Conservation (phyloP, 108 stramenopile species). For the Fragilaria radians region DNA sequence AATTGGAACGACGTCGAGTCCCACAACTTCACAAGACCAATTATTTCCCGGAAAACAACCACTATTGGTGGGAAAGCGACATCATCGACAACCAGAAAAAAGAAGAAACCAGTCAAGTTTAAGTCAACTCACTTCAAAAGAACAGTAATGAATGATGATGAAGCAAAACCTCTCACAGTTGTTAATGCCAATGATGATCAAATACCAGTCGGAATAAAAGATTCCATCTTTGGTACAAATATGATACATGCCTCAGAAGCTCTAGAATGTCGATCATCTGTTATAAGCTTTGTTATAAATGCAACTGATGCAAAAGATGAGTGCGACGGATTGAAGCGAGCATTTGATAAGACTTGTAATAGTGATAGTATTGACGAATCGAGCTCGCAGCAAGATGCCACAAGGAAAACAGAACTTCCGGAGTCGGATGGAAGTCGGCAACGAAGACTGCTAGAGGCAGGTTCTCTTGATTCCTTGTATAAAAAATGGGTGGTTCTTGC, state of each 20-base stretch:
- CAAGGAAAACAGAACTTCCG: constrained; percentile 3
- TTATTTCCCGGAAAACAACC: no score
- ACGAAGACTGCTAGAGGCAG: constrained; percentile 22
- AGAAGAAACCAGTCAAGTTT: background rate
- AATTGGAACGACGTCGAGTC: background rate
- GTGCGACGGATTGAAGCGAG: constrained; percentile 78
- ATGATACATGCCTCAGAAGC: constrained; percentile 44
- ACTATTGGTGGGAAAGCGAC: background rate
- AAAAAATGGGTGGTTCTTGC: background rate
- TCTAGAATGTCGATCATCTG: constrained; percentile 59
- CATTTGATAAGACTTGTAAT: constrained; percentile 73
- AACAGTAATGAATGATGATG: background rate
- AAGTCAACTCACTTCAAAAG: background rate
- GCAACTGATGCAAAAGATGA: constrained; percentile 83
- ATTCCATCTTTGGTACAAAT: background rate
- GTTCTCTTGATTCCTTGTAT: constrained; percentile 2
- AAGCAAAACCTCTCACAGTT: background rate
- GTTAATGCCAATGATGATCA: constrained; percentile 5
- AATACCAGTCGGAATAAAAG: background rate
- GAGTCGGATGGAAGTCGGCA: background rate
- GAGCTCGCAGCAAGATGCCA: background rate
- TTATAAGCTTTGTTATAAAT: constrained; percentile 80
- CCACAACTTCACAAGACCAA: no score
- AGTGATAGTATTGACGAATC: constrained; percentile 12
- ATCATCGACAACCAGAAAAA: background rate